Base-by-base conservation (phyloP, 2,329 filamentous ascomycete genomes). In the Fusarium sp. region DNA sequence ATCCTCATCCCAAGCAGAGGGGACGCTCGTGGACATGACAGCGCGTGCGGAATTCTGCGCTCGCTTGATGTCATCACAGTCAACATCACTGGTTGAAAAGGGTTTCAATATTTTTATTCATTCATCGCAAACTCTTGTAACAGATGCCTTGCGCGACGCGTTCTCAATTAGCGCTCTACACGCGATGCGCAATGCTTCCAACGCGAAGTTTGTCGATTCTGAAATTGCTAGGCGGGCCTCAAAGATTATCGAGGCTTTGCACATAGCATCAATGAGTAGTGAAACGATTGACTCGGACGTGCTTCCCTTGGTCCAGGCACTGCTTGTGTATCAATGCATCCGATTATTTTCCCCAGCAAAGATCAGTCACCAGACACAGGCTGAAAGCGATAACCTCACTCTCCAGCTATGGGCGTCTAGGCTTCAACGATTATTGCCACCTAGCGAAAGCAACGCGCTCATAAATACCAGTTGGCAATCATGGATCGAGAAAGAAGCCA, bases 401-500 rank as follows among this genome's bases (percentile, higher is more conserved):
- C 16, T 60, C 4, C 12, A 47, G 12, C 11, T 39, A 0, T 58
- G 57, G 57, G 53, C 41, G 1, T 16, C 41, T 4, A 28, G 12
- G 3, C 23, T 60, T 4, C 16, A 39, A 3, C 2, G 24, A 10
- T 8, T n/a, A 5, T 15, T 15, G 1, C 1, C 6, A 8, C 18
- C 9, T 10, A 2, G 5, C 7, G 7, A 2, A 2, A 16, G 15
- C 6, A 26, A 23, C 10, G 44, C 15, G 9, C 31, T 52, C 3
- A 2, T 3, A 1, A 6, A 18, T 0, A n/a, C 3, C 3, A 15
- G 16, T 2, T 60, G 52, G 57, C 16, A 21, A n/a, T 3, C 1
- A 0, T 60, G 57, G 52, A 23, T 60, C 1, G 12, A 57, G 3
- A 23, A 48, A 5, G 57, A 60, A 57, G 54, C 52, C 7, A 16